These are phyloP conservation scores for Wickerhamomyces subpelliculosus DNA, from an alignment of 805 yeast genomes.

Conservation along the genomic window DNA sequence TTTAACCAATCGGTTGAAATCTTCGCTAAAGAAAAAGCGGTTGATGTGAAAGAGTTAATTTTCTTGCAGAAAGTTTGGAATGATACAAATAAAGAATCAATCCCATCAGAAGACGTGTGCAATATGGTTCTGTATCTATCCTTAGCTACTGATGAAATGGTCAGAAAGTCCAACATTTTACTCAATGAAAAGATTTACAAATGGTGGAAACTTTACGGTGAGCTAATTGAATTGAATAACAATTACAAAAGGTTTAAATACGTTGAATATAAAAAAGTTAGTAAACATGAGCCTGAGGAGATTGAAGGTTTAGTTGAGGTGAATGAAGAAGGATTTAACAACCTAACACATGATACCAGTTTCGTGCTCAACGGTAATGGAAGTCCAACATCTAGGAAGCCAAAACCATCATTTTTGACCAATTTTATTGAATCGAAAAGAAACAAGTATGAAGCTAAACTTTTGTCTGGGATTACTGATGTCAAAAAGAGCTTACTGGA, in stretches of 20 bases:
- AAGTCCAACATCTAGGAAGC: constrained; percentile 6
- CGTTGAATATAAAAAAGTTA: constrained; percentile 10
- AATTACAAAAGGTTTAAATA: constrained; percentile 23
- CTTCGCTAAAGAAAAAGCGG: constrained; percentile 2
- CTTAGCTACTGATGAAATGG: constrained; percentile 20
- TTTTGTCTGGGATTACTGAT: constrained; percentile 33
- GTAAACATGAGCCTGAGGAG: constrained; percentile 5
- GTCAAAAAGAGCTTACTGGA: constrained; percentile 34
- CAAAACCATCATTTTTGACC: constrained; percentile 22
- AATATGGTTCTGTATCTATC: constrained; percentile 14
- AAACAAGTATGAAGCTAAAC: constrained; percentile 36
- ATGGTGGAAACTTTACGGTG: constrained; percentile 42
- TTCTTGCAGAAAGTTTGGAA: constrained; percentile 7
- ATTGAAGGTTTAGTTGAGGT: constrained; percentile 19
- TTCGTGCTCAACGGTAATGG: constrained; percentile 6
- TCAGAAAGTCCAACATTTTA: constrained; percentile 25
- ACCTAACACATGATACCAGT: constrained; percentile 15
- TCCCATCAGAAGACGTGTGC: constrained; percentile 12
- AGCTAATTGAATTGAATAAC: constrained; percentile 29
- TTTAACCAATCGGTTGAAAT: constrained; percentile 10
- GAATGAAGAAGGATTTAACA: constrained; percentile 18
- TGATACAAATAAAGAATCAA: constrained; percentile 16
- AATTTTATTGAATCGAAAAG: constrained; percentile 47
- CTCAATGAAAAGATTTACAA: constrained; percentile 26
- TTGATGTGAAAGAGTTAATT: constrained; percentile 12